Base-by-base conservation (phyloP, 768 basidiomycete species). In the Pholiota molesta region DNA sequence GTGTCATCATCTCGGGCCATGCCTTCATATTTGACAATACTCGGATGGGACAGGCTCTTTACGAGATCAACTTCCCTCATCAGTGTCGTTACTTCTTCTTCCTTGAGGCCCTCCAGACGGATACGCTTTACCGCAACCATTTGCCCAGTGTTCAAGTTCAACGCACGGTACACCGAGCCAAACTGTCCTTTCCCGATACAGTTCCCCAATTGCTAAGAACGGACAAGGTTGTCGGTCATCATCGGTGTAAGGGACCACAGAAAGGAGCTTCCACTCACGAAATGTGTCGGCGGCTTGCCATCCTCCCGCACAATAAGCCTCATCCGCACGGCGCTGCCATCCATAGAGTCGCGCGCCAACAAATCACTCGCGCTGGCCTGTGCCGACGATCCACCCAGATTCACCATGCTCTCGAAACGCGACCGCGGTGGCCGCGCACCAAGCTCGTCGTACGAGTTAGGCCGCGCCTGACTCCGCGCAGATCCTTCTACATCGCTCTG, bases 91-190 rank as follows among this genome's bases (percentile, higher is more conserved):
- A 98, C 88, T 71, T 99, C 96, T 19, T 88, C 89, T 74, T 97
- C 95, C 73, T 91, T 90, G 70, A 97, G 79, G 8, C 95, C 97
- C 55, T 93, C 92, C 39, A 99, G 79, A 55, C 90, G 82, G 68
- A 99, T 97, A 31, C 94, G 89, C 78, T 99, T 99, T 55, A 99
- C 94, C n/a, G 97, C 97, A n/a, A 97, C 95, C 87, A 94, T 97
- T 74, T 97, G 93, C 16, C 97, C 97, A 1, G 91, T 95, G 64
- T 91, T 90, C 73, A 98, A 78, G 73, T 99, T 96, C 61, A 99
- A 81, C 13, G 97, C 96, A 14, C 94, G 87, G 74, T 97, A 98
- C 6, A 99, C 97, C 9, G 95, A 87, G 29, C 97, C 97, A 74
- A 98, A 99, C 78, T 99, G 97, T 8, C 97, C 97, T 53, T 92